Evolutionary conservation across 495 filamentous ascomycete genomes (phyloP), one percentile per base, ranked within the genome.

Genomic region (Penicillium ochrochloron): DNA sequence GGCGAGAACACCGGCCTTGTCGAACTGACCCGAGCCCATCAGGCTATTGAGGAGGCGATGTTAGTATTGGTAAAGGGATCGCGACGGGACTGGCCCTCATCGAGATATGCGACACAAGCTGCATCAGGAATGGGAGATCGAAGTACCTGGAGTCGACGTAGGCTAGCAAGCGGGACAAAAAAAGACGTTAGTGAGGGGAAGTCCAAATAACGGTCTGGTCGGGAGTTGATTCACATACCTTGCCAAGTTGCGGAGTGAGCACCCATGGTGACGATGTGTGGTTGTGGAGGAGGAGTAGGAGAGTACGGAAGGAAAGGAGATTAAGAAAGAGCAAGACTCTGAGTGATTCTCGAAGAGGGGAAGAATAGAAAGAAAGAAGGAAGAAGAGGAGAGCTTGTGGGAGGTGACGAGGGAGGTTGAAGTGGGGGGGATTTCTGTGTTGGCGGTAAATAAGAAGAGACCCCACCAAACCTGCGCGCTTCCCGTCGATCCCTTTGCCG

Each of bases 1-100:
- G 78, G 88, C 92, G 81, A 94, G 87, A 76, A 97, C 96, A 72
- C 91, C 91, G 70, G 87, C 95, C 80, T 91, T 89, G 83, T 95
- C 90, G 78, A 97, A 80, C 76, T 95, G 90, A 70, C 88, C 88
- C 67, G 84, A 88, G 80, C 85, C 92, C 72, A 98, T 85, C 67
- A 98, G 86, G 86, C 94, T 94, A 63, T 25, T 56, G 62, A 34
- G 57, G 55, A 58, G 50, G 33, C 42, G 37, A 48, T 42, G 67
- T 72, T 63, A 74, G 68, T 35, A 68, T 59, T 60, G 50, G 44
- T 55, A 55, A 55, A 64, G 64, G 64, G 50, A 64, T 25, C 35
- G 41, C 55, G 66, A 59, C 31, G 37, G 61, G 56, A 57, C 63
- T 37, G 35, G 23, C 17, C 15, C 14, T 29, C 39, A 10, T n/a